A percentile compares a stretch with the other conserved stretches of the same genome.
Evolutionary conservation across 202 grass and related monocot genomes (phyloP).

Genomic region (Carex sylvatica): DNA sequence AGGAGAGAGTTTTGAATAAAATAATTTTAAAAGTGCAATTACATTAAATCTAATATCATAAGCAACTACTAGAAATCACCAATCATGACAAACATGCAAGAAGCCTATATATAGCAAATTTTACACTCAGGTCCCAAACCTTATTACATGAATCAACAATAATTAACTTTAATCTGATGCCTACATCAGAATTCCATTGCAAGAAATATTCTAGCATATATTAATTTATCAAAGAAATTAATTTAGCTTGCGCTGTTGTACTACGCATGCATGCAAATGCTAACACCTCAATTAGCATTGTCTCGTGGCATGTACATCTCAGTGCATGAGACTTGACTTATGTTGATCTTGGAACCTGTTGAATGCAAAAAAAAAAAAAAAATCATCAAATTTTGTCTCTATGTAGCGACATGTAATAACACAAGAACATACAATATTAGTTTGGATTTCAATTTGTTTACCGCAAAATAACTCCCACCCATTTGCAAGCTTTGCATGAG

Average conservation of each 20-base stretch:
- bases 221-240: constrained; percentile 1
- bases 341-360: constrained; percentile 33
- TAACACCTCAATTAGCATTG: not conserved
- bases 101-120: not conserved
- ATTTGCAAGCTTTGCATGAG: constrained; percentile 86
- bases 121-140: not conserved
- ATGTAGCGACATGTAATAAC: not conserved
- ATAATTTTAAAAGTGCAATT: not conserved
- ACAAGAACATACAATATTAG: not conserved
- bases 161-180: not conserved
- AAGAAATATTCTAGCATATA: not conserved
- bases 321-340: not conserved
- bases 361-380: not conserved
- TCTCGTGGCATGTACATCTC: not conserved
- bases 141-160: constrained; percentile 11
- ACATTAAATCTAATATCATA: constrained; percentile 10
- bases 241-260: not conserved
- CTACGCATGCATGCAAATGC: not conserved
- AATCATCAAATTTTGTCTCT: not conserved
- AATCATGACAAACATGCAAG: not conserved
- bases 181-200: not conserved
- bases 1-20: not conserved
- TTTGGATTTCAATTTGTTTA: constrained; percentile 37
- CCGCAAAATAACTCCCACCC: constrained; percentile 93
- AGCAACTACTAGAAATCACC: not conserved